These are phyloP conservation scores for Huntiella omanensis DNA, from an alignment of 2,329 filamentous ascomycete species.

Conservation along the genomic window DNA sequence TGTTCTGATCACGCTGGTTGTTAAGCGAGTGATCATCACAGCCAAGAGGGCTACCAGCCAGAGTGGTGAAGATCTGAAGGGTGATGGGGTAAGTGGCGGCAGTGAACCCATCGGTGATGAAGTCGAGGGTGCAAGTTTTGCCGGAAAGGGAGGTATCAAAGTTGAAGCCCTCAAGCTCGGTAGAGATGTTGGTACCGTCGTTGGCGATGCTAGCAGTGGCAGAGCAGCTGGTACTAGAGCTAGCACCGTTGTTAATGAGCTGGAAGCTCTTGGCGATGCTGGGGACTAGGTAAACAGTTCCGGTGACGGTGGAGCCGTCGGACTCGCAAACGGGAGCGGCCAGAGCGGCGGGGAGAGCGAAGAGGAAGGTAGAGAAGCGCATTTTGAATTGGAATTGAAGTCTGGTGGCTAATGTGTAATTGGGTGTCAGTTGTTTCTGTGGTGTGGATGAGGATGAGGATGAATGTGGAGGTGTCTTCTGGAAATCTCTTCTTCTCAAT, in stretches of 20 bases:
- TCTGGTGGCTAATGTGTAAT: neutral
- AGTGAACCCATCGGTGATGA: conserved; percentile 11
- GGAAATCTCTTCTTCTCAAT: too few species aligned
- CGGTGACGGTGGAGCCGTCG: too few species aligned
- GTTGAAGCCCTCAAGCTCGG: conserved; percentile 17
- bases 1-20: conserved; percentile 15
- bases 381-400: conserved; percentile 10
- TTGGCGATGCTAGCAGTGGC: conserved; percentile 5
- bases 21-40: conserved; percentile 13
- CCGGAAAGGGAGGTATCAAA: conserved; percentile 14
- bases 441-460: too few species aligned
- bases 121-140: conserved; percentile 16
- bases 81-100: conserved; percentile 14
- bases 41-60: conserved; percentile 12
- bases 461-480: too few species aligned
- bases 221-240: conserved; percentile 5
- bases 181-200: conserved; percentile 16
- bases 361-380: conserved; percentile 14
- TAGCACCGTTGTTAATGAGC: conserved; percentile 1
- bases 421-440: neutral
- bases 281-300: neutral
- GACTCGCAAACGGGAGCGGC: conserved; percentile 3
- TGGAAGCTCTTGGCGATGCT: conserved; percentile 10
- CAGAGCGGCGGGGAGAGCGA: conserved; percentile 13
- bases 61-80: conserved; percentile 16